Evolutionary conservation across 2,329 filamentous ascomycete species (phyloP).

Genomic region (Pseudogymnoascus sp.): DNA sequence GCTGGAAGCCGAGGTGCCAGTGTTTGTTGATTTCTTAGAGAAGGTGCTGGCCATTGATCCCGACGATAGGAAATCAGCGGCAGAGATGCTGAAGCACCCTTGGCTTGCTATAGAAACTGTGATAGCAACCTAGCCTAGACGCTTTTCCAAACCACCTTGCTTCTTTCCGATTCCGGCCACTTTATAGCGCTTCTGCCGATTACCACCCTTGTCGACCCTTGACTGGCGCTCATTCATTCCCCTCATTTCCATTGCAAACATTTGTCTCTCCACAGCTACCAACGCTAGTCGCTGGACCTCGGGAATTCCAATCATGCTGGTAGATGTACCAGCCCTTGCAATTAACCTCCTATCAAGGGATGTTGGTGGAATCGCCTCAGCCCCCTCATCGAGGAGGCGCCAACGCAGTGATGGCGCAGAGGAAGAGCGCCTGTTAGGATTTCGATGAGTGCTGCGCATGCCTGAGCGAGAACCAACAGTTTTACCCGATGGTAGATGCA

Average conservation of each 20-base stretch:
- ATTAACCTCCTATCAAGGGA: neutral
- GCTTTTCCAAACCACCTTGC: constrained; percentile 21
- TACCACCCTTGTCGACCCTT: constrained; percentile 19
- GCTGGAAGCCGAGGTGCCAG: constrained; percentile 64
- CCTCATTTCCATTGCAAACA: constrained; percentile 17
- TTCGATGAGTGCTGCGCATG: constrained; percentile 8
- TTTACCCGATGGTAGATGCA: constrained; percentile 31
- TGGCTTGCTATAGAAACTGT: constrained; percentile 45
- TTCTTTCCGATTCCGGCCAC: constrained; percentile 16
- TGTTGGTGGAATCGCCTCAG: neutral
- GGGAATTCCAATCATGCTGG: constrained; percentile 19
- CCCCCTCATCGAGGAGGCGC: neutral
- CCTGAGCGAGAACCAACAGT: constrained; percentile 26
- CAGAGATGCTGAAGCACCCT: constrained; percentile 75
- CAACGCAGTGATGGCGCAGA: neutral
- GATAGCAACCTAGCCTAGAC: neutral
- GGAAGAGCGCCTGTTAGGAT: constrained; percentile 1
- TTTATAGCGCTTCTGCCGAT: constrained; percentile 23
- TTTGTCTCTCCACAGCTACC: constrained; percentile 19
- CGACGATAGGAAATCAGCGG: constrained; percentile 80
- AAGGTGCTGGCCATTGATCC: constrained; percentile 85
- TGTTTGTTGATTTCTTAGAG: constrained; percentile 67
- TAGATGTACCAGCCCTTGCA: constrained; percentile 14
- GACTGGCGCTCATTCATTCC: constrained; percentile 19
- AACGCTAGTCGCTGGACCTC: constrained; percentile 20